Base-by-base conservation (phyloP, 805 yeast genomes). In the Starmerella tilneyi region DNA sequence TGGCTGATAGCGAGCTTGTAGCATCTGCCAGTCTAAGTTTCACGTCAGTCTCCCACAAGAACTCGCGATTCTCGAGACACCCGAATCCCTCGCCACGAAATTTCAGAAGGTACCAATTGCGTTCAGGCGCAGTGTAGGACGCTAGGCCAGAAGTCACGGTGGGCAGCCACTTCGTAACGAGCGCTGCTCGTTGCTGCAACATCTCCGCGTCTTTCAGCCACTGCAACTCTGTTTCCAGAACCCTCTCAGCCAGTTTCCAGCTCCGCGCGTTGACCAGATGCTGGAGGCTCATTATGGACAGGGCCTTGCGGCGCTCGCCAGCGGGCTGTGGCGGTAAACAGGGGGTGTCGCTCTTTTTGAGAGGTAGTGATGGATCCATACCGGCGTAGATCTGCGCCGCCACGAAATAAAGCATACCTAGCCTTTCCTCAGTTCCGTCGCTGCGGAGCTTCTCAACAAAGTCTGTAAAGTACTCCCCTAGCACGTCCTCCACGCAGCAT, bases 131-230 rank as follows among this genome's bases (percentile, higher is more conserved):
- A 34, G n/a, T 12, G 12, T 12, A 9, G n/a, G 5, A 19, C 6
- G 38, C 19, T 21, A 34, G 19, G 9, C 38, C 38, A n/a, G 5
- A 26, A 12, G 27, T 34, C 7, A 34, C 19, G 19, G n/a, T 34
- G 4, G 40, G 40, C 4, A 36, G 30, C 40, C 40, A 36, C 30
- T 23, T 36, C 8, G 40, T 23, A 21, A 36, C 13, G 9, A 36
- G 9, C 7, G 9, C 9, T 4, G 40, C 15, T 5, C 40, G 29
- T 9, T 21, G 15, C 16, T 34, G 27, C 19, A 21, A 7, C 12
- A 22, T 5, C 7, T 20, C 19, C 12, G 19, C 19, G 6, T 34
- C 27, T 19, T 22, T 34, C 2, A 34, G 22, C 38, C 38, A 34
- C n/a, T 21, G 38, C 5, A 27, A 21, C 17, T 34, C 38, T 5